Percentiles rank a stretch among this genome's conserved stretches.
Conservation (phyloP, 2,329 filamentous ascomycete species). For the Samsoniella hepiali region DNA sequence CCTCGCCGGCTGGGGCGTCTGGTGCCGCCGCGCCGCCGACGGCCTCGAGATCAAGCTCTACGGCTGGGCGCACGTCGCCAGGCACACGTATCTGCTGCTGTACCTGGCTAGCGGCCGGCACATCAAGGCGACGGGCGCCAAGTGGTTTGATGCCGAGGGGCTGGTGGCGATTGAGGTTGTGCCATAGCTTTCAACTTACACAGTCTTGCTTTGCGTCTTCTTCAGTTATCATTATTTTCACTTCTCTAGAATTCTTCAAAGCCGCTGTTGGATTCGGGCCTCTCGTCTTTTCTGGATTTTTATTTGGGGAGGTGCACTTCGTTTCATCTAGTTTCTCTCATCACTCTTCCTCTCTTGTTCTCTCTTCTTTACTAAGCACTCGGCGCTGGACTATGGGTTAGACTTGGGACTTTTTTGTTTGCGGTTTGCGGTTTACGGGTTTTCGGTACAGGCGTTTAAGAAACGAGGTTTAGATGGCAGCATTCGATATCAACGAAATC, state of each 20-base stretch:
- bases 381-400: too few species aligned
- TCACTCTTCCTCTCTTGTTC: not conserved
- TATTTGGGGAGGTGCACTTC: not conserved
- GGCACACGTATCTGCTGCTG: slow-evolving; percentile 71
- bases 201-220: not conserved
- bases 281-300: not conserved
- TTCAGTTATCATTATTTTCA: too few species aligned
- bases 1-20: slow-evolving; percentile 64
- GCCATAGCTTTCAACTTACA: slow-evolving; percentile 17
- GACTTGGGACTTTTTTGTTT: too few species aligned
- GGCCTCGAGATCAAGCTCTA: slow-evolving; percentile 58
- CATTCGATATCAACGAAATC: not conserved
- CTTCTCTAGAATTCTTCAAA: too few species aligned
- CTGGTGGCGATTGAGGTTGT: slow-evolving; percentile 44
- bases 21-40: slow-evolving; percentile 46
- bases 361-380: not conserved
- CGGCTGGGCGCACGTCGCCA: slow-evolving; percentile 72
- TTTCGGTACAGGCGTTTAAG: not conserved
- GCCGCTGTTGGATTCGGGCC: not conserved
- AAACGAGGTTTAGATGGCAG: not conserved
- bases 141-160: slow-evolving; percentile 66
- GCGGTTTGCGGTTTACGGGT: not conserved
- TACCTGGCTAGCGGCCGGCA: slow-evolving; percentile 67
- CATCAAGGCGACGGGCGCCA: slow-evolving; percentile 53
- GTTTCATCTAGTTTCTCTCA: not conserved